Percentiles rank a stretch among this genome's conserved stretches.
Evolutionary conservation across 1,284 basidiomycete species (phyloP).

Genomic region (Phlebopus sp.): DNA sequence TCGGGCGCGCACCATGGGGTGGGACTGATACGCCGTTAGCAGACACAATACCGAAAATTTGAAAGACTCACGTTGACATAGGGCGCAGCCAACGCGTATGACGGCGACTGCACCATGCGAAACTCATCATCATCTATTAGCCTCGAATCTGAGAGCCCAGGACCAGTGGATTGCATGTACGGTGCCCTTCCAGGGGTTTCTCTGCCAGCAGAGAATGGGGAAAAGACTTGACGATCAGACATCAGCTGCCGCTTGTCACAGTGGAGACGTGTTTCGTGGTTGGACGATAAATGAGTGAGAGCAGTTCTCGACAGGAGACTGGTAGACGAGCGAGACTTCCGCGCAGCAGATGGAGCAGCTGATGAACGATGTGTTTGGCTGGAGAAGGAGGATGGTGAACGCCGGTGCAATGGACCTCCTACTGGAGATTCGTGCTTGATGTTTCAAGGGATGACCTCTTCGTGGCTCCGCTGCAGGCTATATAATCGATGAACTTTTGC

Average conservation of each 20-base stretch:
- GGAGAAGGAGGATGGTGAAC: constrained; percentile 31
- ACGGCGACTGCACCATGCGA: constrained; percentile 27
- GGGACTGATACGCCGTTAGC: background rate
- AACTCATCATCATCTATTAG: constrained; percentile 18
- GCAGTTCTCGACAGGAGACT: constrained; percentile 32
- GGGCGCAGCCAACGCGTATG: constrained; percentile 24
- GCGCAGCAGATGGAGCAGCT: constrained; percentile 13
- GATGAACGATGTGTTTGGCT: constrained; percentile 13
- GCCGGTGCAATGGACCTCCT: constrained; percentile 34
- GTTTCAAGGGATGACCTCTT: constrained; percentile 25
- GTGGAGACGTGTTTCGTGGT: constrained; percentile 13
- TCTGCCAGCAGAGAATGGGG: constrained; percentile 9
- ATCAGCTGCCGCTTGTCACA: constrained; percentile 2
- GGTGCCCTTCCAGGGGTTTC: constrained; percentile 6
- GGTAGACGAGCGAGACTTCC: constrained; percentile 34
- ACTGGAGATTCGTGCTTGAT: constrained; percentile 49
- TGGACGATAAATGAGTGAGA: constrained; percentile 34
- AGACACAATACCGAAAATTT: background rate
- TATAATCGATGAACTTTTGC: constrained; percentile 30
- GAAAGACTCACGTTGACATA: constrained; percentile 18
- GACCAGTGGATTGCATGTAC: constrained; percentile 6
- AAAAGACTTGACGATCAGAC: constrained; percentile 8
- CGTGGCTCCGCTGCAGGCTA: constrained; percentile 27
- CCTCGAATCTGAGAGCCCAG: constrained; percentile 6
- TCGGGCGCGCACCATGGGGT: constrained; percentile 4